Evolutionary conservation across 2,329 filamentous ascomycete species (phyloP).

Genomic region (Penicillium digitatum): DNA sequence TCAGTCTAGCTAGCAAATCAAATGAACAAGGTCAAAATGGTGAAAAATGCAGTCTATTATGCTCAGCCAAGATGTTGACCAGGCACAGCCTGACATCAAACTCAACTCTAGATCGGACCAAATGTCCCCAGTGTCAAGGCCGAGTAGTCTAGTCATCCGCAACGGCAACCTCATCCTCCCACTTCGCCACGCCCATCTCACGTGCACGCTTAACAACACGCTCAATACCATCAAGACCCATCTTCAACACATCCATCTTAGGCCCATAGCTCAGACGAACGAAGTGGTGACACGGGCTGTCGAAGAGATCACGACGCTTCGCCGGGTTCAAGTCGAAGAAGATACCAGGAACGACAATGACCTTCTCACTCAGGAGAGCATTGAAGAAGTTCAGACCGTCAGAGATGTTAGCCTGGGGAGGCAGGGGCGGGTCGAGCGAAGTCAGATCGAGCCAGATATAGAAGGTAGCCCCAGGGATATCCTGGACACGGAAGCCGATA

Average conservation of each 20-base stretch:
- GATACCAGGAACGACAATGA: slow-evolving; percentile 94
- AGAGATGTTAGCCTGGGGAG: slow-evolving; percentile 65
- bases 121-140: neutral
- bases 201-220: slow-evolving; percentile 60
- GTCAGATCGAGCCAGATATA: slow-evolving; percentile 75
- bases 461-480: slow-evolving; percentile 86
- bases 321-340: slow-evolving; percentile 97
- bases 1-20: neutral
- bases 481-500: slow-evolving; percentile 83
- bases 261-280: slow-evolving; percentile 82
- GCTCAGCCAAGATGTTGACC: neutral
- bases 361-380: slow-evolving; percentile 86
- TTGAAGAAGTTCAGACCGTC: slow-evolving; percentile 97
- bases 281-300: slow-evolving; percentile 90
- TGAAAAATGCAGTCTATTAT: neutral
- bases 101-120: neutral
- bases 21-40: neutral
- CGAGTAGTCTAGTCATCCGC: slow-evolving; percentile 27
- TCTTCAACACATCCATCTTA: slow-evolving; percentile 71
- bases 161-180: slow-evolving; percentile 39
- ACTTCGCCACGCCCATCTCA: slow-evolving; percentile 24
- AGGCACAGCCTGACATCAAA: neutral
- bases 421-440: slow-evolving; percentile 49
- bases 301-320: slow-evolving; percentile 83
- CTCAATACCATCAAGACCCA: slow-evolving; percentile 80